Evolutionary conservation across 768 basidiomycete genomes (phyloP), one percentile per base, ranked within the genome.

Genomic region (Chiua virens): DNA sequence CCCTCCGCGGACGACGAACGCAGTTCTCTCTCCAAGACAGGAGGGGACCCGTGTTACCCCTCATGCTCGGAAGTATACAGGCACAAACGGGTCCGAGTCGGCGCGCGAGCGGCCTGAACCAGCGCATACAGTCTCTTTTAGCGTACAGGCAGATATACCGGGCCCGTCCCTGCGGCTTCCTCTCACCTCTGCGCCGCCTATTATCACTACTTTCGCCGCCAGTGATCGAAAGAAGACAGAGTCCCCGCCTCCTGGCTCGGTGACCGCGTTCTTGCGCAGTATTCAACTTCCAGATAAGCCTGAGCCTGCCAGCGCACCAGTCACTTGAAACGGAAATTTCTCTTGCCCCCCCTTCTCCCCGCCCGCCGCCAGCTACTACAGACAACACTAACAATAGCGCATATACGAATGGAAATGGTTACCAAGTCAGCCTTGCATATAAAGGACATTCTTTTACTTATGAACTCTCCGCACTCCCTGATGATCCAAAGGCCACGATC

Each of bases 381-480:
- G 50, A 44, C 20, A 42, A 27, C 15, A 42, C 50, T 22, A 40
- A 32, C 25, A 41, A 47, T 32, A 9, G 10, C 10, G 15, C 47
- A 35, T 45, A 48, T 34, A 14, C 52, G 20, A 47, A 50, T 32
- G 45, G 49, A 8, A 42, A 46, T 17, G 52, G 45, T 23, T 27
- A 56, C 37, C 64, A 60, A 49, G 42, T 70, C 45, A 55, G 41
- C 50, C 67, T 68, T 25, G 49, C 47, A 5, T 57, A 66, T 42
- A 66, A 60, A 42, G 67, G 67, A 21, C 54, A 68, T 35, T 48
- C 69, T 34, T 58, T 68, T 46, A 57, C 23, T 41, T 67, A 64
- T 56, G 62, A 66, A 50, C 58, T 68, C 35, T 49, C 59, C 25
- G 34, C 53, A 11, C 67, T 68, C 45, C 62, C 68, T 36, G 62